phyloP scores from a whole-genome alignment of 495 filamentous ascomycete genomes.

The Cenococcum geophilum region DNA sequence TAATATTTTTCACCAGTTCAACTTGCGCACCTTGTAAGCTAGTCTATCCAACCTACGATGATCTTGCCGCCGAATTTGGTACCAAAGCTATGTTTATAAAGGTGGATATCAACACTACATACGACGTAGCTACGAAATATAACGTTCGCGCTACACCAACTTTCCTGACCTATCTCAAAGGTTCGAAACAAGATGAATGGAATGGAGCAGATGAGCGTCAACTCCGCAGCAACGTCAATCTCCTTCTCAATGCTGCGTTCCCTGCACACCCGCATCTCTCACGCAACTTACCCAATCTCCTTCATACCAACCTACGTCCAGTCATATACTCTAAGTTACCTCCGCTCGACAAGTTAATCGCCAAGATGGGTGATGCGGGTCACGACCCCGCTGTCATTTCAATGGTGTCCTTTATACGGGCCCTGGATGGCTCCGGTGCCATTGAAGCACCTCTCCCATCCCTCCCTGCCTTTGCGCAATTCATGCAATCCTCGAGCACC shows the following conservation, averaged over 20 bases:
- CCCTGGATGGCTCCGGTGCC: conserved; percentile 48
- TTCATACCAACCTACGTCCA: conserved; percentile 54
- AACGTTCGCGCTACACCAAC: conserved; percentile 74
- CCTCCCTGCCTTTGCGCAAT: conserved; percentile 49
- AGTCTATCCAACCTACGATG: conserved; percentile 77
- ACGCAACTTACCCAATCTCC: conserved; percentile 63
- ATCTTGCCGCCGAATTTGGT: conserved; percentile 69
- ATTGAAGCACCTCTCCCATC: conserved; percentile 57
- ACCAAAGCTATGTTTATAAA: conserved; percentile 69
- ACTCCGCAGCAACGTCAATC: conserved; percentile 63
- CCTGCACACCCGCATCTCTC: conserved; percentile 69
- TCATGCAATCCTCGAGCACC: conserved; percentile 46
- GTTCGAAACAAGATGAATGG: conserved; percentile 73
- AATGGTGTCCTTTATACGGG: conserved; percentile 32
- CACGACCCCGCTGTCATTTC: conserved; percentile 49
- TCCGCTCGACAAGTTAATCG: conserved; percentile 74
- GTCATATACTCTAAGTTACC: conserved; percentile 74
- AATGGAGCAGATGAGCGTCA: conserved; percentile 62
- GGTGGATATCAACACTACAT: conserved; percentile 64
- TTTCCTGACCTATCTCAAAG: conserved; percentile 80
- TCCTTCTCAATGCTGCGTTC: conserved; percentile 69
- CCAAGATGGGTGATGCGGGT: conserved; percentile 58
- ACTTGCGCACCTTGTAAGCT: conserved; percentile 81
- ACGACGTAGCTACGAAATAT: conserved; percentile 53
- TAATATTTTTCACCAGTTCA: conserved; percentile 88